Conservation (phyloP, 805 yeast genomes). For the Metschnikowia cubensis region DNA sequence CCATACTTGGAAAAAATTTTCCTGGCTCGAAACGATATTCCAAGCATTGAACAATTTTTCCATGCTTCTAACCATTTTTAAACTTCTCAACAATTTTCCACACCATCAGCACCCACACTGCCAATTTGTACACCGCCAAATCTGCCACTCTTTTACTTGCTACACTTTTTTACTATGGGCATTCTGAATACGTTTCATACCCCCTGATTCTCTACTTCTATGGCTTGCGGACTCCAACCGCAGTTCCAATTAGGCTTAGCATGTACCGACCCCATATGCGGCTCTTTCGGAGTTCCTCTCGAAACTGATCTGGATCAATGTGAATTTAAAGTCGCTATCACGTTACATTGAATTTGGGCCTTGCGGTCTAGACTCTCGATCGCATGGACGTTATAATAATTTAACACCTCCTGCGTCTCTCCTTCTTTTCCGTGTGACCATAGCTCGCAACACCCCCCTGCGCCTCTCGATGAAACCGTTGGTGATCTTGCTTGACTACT, state of each 20-base stretch:
- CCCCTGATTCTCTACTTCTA: no score
- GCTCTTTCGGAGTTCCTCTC: not conserved
- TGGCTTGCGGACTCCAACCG: no score
- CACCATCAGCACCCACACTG: no score
- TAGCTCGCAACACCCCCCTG: not conserved
- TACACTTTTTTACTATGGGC: no score
- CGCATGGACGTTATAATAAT: not conserved
- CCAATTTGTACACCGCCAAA: no score
- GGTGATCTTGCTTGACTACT: not conserved
- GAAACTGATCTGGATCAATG: not conserved
- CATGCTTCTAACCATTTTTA: no score
- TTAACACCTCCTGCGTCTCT: not conserved
- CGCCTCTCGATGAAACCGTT: not conserved
- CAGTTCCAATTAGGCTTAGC: not conserved
- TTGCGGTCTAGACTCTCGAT: not conserved
- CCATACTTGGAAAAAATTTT: no score
- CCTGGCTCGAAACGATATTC: no score
- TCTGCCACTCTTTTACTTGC: no score
- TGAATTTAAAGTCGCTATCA: not conserved
- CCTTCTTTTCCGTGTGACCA: not conserved
- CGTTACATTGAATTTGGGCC: not conserved
- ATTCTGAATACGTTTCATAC: no score
- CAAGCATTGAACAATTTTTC: no score
- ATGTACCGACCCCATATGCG: not conserved
- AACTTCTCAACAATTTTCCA: no score